phyloP scores from a whole-genome alignment of 1,284 basidiomycete genomes.

The Inonotus hispidus region DNA sequence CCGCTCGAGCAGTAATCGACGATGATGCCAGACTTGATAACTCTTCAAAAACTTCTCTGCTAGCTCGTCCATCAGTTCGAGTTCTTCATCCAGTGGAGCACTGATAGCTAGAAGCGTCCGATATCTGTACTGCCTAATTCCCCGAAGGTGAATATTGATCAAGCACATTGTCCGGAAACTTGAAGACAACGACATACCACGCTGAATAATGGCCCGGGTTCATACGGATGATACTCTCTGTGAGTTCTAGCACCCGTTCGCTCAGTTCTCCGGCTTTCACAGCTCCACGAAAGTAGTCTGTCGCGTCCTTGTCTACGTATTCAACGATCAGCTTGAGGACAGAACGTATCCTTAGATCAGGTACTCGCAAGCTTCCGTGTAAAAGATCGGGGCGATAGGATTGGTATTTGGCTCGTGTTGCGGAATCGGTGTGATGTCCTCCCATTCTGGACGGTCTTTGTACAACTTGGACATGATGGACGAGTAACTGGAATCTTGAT shows the following conservation, averaged over 20 bases:
- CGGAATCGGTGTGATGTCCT: constrained; percentile 71
- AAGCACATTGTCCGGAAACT: background rate
- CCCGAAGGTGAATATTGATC: background rate
- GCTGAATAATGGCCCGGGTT: constrained; percentile 95
- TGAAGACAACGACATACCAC: constrained; percentile 51
- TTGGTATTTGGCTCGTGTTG: constrained; percentile 71
- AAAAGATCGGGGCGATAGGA: constrained; percentile 86
- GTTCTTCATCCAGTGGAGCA: constrained; percentile 66
- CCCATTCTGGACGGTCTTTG: constrained; percentile 66
- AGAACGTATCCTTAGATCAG: constrained; percentile 4
- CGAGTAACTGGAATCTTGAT: background rate
- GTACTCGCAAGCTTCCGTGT: constrained; percentile 76
- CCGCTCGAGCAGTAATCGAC: constrained; percentile 58
- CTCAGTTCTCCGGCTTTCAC: constrained; percentile 73
- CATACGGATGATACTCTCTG: constrained; percentile 77
- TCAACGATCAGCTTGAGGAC: constrained; percentile 11
- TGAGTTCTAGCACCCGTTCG: constrained; percentile 75
- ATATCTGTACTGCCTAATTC: constrained; percentile 87
- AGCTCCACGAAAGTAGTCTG: constrained; percentile 86
- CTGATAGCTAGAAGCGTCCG: constrained; percentile 69
- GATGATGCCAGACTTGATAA: constrained; percentile 98
- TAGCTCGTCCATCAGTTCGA: constrained; percentile 79
- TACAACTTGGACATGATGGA: constrained; percentile 36
- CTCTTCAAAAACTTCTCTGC: constrained; percentile 82
- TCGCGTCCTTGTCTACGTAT: constrained; percentile 79